phyloP scores from a whole-genome alignment of 2,329 filamentous ascomycete genomes.

The Ceratocystis papillata region DNA sequence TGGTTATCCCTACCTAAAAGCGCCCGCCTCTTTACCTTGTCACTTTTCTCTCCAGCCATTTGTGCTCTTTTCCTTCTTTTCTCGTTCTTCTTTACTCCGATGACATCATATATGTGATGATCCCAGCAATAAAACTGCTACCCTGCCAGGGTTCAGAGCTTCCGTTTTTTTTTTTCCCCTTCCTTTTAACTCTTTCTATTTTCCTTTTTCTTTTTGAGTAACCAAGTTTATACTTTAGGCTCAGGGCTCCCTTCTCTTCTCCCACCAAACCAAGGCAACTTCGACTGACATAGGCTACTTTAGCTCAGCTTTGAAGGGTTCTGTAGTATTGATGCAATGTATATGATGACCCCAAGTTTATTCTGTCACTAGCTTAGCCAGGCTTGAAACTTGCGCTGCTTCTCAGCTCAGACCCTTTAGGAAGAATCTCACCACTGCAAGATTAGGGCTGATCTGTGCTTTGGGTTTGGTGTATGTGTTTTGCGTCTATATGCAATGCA shows the following conservation, averaged over 20 bases:
- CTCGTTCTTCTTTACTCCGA: neutral
- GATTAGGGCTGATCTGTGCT: too few relatives aligned
- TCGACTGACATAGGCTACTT: too few relatives aligned
- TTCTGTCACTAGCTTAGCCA: too few relatives aligned
- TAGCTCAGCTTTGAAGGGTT: too few relatives aligned
- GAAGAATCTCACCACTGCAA: too few relatives aligned
- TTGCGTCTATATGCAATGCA: too few relatives aligned
- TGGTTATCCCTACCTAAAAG: too few relatives aligned
- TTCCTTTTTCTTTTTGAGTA: neutral
- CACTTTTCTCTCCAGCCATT: neutral
- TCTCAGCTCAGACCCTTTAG: too few relatives aligned
- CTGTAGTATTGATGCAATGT: too few relatives aligned
- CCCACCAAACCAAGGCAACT: neutral
- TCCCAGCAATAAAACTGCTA: neutral
- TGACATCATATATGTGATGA: neutral
- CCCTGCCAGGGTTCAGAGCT: neutral
- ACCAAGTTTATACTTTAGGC: neutral
- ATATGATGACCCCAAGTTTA: too few relatives aligned
- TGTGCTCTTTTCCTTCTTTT: neutral
- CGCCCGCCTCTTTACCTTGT: neutral
- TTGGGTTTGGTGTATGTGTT: too few relatives aligned
- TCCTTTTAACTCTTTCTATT: neutral
- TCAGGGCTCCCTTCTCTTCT: neutral
- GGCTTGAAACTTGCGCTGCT: too few relatives aligned
- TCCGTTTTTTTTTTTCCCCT: constrained; percentile 10